phyloP scores from a whole-genome alignment of 768 basidiomycete genomes.

The Lactarius vividus region DNA sequence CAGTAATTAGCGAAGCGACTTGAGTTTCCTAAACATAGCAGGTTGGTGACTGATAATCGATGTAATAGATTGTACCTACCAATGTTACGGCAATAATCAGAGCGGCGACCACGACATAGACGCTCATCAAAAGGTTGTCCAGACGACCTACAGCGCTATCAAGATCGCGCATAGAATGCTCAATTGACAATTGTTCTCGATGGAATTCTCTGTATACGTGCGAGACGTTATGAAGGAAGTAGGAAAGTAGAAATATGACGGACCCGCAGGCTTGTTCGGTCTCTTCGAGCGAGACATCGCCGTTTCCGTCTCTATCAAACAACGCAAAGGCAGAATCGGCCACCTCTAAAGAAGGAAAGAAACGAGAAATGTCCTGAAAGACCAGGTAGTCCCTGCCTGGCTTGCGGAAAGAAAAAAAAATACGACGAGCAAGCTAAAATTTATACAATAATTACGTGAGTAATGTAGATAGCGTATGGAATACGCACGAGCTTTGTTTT shows the following conservation, averaged over 20 bases:
- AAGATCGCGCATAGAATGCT: slow-evolving; percentile 83
- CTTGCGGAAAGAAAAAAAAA: slow-evolving; percentile 83
- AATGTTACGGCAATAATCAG: slow-evolving; percentile 85
- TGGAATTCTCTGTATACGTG: slow-evolving; percentile 60
- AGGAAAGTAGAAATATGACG: background rate
- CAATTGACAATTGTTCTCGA: slow-evolving; percentile 79
- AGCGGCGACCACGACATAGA: slow-evolving; percentile 67
- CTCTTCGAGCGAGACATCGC: slow-evolving; percentile 69
- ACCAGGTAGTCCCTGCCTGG: slow-evolving; percentile 56
- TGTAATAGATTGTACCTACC: slow-evolving; percentile 40
- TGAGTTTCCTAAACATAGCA: slow-evolving; percentile 57
- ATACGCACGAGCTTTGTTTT: slow-evolving; percentile 63
- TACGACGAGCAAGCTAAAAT: slow-evolving; percentile 68
- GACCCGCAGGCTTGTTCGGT: slow-evolving; percentile 72
- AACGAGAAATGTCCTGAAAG: slow-evolving; percentile 66
- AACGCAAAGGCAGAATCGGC: slow-evolving; percentile 65
- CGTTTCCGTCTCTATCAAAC: slow-evolving; percentile 72
- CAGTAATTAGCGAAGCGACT: slow-evolving; percentile 70
- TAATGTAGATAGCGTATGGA: slow-evolving; percentile 9
- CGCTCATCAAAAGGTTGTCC: slow-evolving; percentile 82
- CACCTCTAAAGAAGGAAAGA: slow-evolving; percentile 65
- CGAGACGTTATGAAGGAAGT: slow-evolving; percentile 8
- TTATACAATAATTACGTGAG: slow-evolving; percentile 1
- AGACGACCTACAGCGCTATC: slow-evolving; percentile 86
- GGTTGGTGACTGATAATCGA: slow-evolving; percentile 10